phyloP scores from a whole-genome alignment of 2,329 filamentous ascomycete genomes.

The Pestalotiopsis sp. region DNA sequence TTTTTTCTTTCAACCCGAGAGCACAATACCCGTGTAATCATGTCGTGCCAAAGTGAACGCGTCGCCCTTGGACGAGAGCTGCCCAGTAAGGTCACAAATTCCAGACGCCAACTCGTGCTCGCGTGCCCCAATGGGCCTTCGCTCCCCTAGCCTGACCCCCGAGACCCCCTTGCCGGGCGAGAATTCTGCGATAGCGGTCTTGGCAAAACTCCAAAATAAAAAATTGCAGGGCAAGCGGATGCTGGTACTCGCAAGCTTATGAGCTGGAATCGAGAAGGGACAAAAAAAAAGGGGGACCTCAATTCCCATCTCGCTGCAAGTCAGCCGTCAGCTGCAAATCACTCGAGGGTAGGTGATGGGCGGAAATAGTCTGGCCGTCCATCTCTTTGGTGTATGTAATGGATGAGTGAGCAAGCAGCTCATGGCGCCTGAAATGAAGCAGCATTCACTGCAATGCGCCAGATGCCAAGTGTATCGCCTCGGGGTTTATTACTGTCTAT shows the following conservation, averaged over 20 bases:
- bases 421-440: background rate
- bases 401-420: background rate
- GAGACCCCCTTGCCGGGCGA: background rate
- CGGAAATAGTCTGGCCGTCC: too few relatives aligned
- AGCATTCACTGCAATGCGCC: background rate
- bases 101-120: background rate
- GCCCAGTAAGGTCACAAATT: too few relatives aligned
- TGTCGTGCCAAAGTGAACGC: background rate
- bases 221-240: constrained; percentile 8
- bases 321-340: background rate
- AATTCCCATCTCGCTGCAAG: background rate
- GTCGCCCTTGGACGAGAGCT: background rate
- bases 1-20: background rate
- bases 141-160: too few relatives aligned
- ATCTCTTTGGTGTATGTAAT: too few relatives aligned
- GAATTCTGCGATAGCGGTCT: constrained; percentile 10
- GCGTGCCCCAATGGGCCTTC: background rate
- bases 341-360: too few relatives aligned
- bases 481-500: background rate
- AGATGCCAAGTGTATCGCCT: background rate
- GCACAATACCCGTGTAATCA: background rate
- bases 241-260: constrained; percentile 5
- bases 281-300: background rate
- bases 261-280: background rate
- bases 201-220: constrained; percentile 4